Percentiles rank a stretch among this genome's conserved stretches.
These are phyloP conservation scores for Mycena alexandri DNA, from an alignment of 768 basidiomycete species.

Conservation along the genomic window DNA sequence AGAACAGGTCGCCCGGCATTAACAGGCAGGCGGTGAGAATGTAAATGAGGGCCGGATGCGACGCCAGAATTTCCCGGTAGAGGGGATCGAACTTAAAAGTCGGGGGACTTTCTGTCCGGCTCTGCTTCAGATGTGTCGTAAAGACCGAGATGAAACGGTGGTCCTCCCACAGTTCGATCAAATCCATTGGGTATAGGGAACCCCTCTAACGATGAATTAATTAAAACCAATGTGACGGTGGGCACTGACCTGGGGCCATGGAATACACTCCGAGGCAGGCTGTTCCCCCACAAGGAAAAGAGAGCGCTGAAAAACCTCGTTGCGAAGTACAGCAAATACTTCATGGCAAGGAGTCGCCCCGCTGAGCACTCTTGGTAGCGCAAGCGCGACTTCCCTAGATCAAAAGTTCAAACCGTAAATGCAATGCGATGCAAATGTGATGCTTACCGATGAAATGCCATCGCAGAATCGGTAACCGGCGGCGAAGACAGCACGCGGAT, in stretches of 20 bases:
- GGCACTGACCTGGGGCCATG: conserved; percentile 2
- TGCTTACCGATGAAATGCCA: background rate
- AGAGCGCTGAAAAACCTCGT: background rate
- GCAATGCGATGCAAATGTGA: background rate
- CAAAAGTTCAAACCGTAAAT: background rate
- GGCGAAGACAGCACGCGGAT: background rate
- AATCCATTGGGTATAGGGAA: conserved; percentile 1
- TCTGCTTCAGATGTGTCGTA: background rate
- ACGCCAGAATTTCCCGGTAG: background rate
- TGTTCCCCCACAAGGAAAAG: background rate
- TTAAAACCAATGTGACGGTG: background rate
- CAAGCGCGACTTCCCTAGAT: background rate
- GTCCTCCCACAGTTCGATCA: conserved; percentile 8
- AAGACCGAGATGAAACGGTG: background rate
- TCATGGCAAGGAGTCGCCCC: too few relatives aligned
- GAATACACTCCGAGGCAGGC: background rate
- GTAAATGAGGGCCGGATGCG: background rate
- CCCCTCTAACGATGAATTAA: background rate
- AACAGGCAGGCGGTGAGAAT: background rate
- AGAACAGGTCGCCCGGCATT: background rate
- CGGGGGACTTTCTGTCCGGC: background rate
- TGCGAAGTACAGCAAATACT: background rate
- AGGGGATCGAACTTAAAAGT: background rate
- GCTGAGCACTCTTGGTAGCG: too few relatives aligned
- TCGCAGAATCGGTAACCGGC: background rate